Base-by-base conservation (phyloP, 257 asterid genomes). In the Vinca minor region DNA sequence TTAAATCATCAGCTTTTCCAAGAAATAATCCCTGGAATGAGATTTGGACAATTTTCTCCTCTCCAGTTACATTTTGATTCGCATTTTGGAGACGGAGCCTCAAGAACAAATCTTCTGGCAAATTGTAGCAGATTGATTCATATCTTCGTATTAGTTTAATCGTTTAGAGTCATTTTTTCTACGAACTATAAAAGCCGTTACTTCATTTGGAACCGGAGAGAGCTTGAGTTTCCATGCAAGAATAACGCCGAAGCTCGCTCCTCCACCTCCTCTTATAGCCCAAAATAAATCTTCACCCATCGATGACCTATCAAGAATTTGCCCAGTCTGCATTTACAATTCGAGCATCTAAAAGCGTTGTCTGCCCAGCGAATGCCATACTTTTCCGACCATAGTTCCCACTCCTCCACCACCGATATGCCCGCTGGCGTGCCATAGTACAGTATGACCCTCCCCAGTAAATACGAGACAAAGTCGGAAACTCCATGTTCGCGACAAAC, bases 261-360 rank as follows among this genome's bases (percentile, higher is more conserved):
- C 75, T 44, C 75, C 75, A 21, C 75, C 75, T 3, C 75, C 75
- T 48, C 66, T 56, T 2, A 71, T 3, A 7, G 75, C 75, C n/a
- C n/a, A n/a, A n/a, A n/a, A n/a, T n/a, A n/a, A n/a, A n/a, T n/a
- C n/a, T n/a, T n/a, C n/a, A n/a, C n/a, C n/a, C n/a, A n/a, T n/a
- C n/a, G n/a, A n/a, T n/a, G n/a, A n/a, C n/a, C n/a, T n/a, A n/a
- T n/a, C n/a, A n/a, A n/a, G n/a, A n/a, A n/a, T n/a, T n/a, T n/a
- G n/a, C n/a, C n/a, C n/a, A n/a, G n/a, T n/a, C n/a, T n/a, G n/a
- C n/a, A n/a, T n/a, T n/a, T n/a, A n/a, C n/a, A n/a, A n/a, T n/a
- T n/a, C n/a, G n/a, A n/a, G n/a, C n/a, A n/a, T n/a, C n/a, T n/a
- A n/a, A n/a, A n/a, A n/a, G n/a, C n/a, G n/a, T n/a, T n/a, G n/a